A percentile compares a stretch with the other conserved stretches of the same genome.
Conservation (phyloP, 495 filamentous ascomycete genomes). For the Peziza echinospora region DNA sequence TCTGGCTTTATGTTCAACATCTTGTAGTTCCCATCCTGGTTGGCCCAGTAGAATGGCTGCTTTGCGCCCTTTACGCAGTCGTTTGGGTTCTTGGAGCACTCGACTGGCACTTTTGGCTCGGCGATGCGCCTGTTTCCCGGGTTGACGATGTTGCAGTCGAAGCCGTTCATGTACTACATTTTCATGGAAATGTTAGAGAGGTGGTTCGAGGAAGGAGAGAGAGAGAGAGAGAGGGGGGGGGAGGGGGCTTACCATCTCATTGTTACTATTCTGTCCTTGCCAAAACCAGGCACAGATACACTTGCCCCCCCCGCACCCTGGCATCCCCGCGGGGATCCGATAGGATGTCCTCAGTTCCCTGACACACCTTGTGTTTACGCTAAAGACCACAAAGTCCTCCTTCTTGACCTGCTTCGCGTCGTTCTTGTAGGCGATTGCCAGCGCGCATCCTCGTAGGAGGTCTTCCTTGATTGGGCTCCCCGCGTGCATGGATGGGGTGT, state of each 20-base stretch:
- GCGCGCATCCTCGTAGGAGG: slow-evolving; percentile 27
- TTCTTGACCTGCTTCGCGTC: slow-evolving; percentile 27
- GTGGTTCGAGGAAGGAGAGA: not conserved
- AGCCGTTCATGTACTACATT: slow-evolving; percentile 31
- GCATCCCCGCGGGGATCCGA: slow-evolving; percentile 26
- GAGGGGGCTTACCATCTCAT: slow-evolving; percentile 22
- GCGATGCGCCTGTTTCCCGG: slow-evolving; percentile 23
- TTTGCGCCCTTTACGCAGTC: slow-evolving; percentile 32
- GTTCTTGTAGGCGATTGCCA: slow-evolving; percentile 32
- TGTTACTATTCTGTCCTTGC: slow-evolving; percentile 29
- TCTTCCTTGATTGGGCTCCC: slow-evolving; percentile 24
- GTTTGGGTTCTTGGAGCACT: slow-evolving; percentile 23
- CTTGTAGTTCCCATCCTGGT: slow-evolving; percentile 21
- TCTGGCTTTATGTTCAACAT: slow-evolving; percentile 22
- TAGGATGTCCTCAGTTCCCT: slow-evolving; percentile 21
- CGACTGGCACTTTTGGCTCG: slow-evolving; percentile 23
- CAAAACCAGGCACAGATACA: slow-evolving; percentile 38
- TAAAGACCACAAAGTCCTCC: slow-evolving; percentile 33
- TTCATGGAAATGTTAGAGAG: not conserved
- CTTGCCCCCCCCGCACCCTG: slow-evolving; percentile 28
- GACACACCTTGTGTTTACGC: slow-evolving; percentile 24
- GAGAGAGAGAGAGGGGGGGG: slow-evolving; percentile 22
- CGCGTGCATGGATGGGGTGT: slow-evolving; percentile 23
- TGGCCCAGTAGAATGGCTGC: slow-evolving; percentile 23
- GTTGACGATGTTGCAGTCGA: slow-evolving; percentile 31